Base-by-base conservation (phyloP, 345 rosid species). In the Lepidium africanum region DNA sequence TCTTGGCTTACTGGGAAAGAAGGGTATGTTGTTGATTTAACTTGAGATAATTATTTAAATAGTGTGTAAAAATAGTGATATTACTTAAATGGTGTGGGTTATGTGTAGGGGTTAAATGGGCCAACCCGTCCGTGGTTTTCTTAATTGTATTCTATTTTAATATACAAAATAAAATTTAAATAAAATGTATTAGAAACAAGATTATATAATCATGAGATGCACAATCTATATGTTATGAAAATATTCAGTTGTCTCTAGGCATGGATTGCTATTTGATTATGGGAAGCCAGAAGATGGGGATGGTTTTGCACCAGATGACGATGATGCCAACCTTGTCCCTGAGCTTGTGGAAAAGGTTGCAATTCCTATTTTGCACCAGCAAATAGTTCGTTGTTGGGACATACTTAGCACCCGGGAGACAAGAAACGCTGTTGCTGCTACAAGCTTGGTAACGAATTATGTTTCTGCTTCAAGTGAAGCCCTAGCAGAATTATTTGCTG, bases 321-420 rank as follows among this genome's bases (percentile, higher is more conserved):
- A 85, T 74, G 99, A 94, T 81, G 82, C 86, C 32, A 83, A 91
- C 67, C 95, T 94, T 25, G 79, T 94, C 67, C 97, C 99, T 48
- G 87, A 80, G 75, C 80, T 94, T 37, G 93, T 94, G 58, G 97
- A 89, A 74, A 91, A 85, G 77, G 85, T 94, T 73, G 99, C 96
- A 32, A 74, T 91, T 54, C 97, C 96, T 32, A 78, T 84, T 56
- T 75, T 91, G 80, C 86, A 91, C 73, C 99, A 91, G 71, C 86
- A 91, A 77, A 86, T 94, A 63, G 81, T 76, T 52, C 82, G 77
- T 49, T 94, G 96, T 67, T 94, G 99, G 99, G 99, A 94, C 77
- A 80, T 84, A 74, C 86, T 91, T 57, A 94, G 99, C 76, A 77
- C 83, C 5, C 77, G 48, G 48, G 96, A 91, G 72, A 91, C 97